These are phyloP conservation scores for Botrytis deweyae DNA, from an alignment of 2,329 filamentous ascomycete genomes.

Conservation along the genomic window DNA sequence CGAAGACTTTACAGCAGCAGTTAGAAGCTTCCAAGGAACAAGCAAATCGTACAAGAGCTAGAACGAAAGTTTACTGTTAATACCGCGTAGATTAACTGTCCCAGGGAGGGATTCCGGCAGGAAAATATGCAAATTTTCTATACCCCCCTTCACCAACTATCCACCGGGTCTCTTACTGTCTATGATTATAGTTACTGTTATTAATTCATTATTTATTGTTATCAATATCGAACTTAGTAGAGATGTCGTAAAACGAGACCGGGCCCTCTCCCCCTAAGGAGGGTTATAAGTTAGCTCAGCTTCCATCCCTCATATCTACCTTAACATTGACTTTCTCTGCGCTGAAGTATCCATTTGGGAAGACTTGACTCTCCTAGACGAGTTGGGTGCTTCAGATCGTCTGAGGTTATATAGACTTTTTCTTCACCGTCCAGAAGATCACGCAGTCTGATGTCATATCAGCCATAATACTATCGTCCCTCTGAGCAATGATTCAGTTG, in stretches of 20 bases:
- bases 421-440: background rate
- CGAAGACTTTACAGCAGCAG: fast-evolving
- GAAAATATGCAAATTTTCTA: background rate
- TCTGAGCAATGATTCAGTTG: background rate
- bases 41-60: fast-evolving
- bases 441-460: background rate
- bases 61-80: background rate
- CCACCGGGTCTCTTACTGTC: background rate
- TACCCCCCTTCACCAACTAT: background rate
- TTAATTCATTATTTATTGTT: background rate
- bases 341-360: background rate
- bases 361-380: background rate
- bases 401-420: background rate
- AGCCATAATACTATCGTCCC: background rate
- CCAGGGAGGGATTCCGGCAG: background rate
- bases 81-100: background rate
- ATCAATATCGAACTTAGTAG: background rate
- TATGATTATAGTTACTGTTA: no score
- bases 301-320: fast-evolving
- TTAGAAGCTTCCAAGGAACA: no score
- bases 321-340: background rate
- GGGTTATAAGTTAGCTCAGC: background rate
- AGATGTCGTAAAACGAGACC: background rate
- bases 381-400: background rate
- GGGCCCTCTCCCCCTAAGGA: background rate